Percentiles rank a stretch among this genome's conserved stretches.
Conservation (phyloP, 2,329 filamentous ascomycete genomes). For the Talaromyces pinophilus region DNA sequence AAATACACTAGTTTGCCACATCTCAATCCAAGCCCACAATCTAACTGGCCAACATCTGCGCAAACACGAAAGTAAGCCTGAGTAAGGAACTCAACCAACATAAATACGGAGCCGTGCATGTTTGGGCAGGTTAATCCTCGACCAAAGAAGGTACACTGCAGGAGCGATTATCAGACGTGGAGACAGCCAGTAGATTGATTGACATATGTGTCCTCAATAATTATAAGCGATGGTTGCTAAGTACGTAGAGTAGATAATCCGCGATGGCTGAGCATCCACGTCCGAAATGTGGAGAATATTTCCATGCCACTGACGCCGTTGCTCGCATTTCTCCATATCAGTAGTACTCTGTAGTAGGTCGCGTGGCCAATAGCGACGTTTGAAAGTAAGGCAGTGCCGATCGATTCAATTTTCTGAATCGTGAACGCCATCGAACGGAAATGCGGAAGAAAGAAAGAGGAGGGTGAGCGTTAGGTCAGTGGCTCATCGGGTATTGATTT, state of each 20-base stretch:
- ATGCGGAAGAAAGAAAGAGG: neutral
- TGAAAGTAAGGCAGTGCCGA: neutral
- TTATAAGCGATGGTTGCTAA: too few relatives aligned
- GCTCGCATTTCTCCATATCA: neutral
- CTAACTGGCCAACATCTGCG: neutral
- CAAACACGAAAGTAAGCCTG: neutral
- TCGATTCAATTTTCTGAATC: neutral
- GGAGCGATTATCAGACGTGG: neutral
- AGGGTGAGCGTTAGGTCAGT: slow-evolving; percentile 6
- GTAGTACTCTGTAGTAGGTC: neutral
- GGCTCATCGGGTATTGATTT: slow-evolving; percentile 3
- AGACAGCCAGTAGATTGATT: neutral
- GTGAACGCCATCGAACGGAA: neutral
- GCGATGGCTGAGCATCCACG: slow-evolving; percentile 5
- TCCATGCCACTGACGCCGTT: neutral
- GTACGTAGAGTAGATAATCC: neutral
- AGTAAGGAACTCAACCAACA: neutral
- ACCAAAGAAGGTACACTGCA: slow-evolving; percentile 7
- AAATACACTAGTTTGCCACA: slow-evolving; percentile 9
- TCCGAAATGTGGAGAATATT: neutral
- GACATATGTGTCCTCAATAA: neutral
- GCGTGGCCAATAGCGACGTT: neutral
- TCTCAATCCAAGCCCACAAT: neutral
- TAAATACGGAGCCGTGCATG: neutral
- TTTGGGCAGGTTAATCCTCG: neutral